phyloP scores from a whole-genome alignment of 1,284 basidiomycete species.

The Ustilago sp. region DNA sequence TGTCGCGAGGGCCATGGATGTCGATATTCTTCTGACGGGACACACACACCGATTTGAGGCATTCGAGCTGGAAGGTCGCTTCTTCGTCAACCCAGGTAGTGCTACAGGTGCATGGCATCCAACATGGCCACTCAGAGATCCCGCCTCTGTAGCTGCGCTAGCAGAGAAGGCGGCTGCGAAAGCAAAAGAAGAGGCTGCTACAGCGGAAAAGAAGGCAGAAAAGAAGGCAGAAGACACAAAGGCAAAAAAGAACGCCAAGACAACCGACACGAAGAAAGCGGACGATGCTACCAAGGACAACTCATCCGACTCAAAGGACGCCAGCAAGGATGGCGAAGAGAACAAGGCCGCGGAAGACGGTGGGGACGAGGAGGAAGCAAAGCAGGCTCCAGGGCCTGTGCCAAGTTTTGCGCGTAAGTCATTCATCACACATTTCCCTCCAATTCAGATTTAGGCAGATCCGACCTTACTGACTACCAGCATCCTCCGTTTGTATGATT shows the following conservation, averaged over 20 bases:
- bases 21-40: conserved; percentile 92
- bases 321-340: conserved; percentile 10
- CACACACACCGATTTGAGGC: conserved; percentile 98
- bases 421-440: not conserved
- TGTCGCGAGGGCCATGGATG: conserved; percentile 91
- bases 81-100: conserved; percentile 96
- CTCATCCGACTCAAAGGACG: conserved; percentile 29
- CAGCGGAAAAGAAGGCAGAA: conserved; percentile 26
- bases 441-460: not conserved
- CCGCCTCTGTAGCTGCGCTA: conserved; percentile 29
- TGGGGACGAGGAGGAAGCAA: conserved; percentile 36
- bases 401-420: conserved; percentile 63
- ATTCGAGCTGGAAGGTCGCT: conserved; percentile 87
- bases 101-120: conserved; percentile 88
- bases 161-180: conserved; percentile 28
- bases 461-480: not conserved
- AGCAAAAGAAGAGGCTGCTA: conserved; percentile 22
- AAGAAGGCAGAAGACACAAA: conserved; percentile 31
- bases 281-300: conserved; percentile 33
- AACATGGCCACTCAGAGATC: conserved; percentile 71
- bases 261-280: conserved; percentile 27
- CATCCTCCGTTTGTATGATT: not conserved
- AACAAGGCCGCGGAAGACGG: conserved; percentile 11
- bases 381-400: conserved; percentile 47
- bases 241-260: conserved; percentile 25